A percentile compares a stretch with the other conserved stretches of the same genome.
phyloP scores from a whole-genome alignment of 169 alveolate genomes.

The Haemoproteus tartakovskyi region DNA sequence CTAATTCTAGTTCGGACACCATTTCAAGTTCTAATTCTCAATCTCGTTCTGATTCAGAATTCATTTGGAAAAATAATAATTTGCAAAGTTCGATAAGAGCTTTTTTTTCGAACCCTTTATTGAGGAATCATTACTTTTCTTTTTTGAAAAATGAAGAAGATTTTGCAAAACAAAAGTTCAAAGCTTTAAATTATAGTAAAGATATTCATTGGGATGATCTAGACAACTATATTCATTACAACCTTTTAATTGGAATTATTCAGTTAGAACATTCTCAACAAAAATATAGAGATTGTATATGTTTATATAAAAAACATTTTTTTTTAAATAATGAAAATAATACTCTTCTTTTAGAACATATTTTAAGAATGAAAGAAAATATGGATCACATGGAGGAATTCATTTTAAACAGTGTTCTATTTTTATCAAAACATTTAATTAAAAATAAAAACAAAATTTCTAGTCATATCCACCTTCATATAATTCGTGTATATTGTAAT shows the following conservation, averaged over 20 bases:
- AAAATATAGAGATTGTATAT: not conserved
- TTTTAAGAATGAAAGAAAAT: slow-evolving; percentile 1
- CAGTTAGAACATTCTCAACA: slow-evolving; percentile 33
- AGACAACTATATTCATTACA: slow-evolving; percentile 6
- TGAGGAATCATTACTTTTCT: not conserved
- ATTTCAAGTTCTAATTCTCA: too few relatives aligned
- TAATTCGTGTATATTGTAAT: slow-evolving; percentile 12
- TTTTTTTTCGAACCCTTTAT: not conserved
- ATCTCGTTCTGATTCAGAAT: too few relatives aligned
- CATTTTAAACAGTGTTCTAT: slow-evolving; percentile 10
- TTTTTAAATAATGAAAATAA: slow-evolving; percentile 19
- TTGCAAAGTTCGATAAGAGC: not conserved
- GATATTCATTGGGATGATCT: too few relatives aligned
- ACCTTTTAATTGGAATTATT: slow-evolving; percentile 9
- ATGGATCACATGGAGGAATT: slow-evolving; percentile 16
- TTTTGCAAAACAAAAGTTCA: too few relatives aligned
- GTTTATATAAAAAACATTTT: slow-evolving; percentile 6
- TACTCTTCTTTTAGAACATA: not conserved
- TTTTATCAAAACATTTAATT: slow-evolving; percentile 17
- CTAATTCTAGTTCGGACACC: too few relatives aligned
- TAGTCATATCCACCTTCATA: slow-evolving; percentile 1
- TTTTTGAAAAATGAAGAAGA: not conserved
- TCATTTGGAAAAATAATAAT: not conserved
- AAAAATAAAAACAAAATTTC: slow-evolving; percentile 18
- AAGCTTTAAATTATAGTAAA: too few relatives aligned